Base-by-base conservation (phyloP, 1,139 yeast species). In the Suhomyces kunorum region DNA sequence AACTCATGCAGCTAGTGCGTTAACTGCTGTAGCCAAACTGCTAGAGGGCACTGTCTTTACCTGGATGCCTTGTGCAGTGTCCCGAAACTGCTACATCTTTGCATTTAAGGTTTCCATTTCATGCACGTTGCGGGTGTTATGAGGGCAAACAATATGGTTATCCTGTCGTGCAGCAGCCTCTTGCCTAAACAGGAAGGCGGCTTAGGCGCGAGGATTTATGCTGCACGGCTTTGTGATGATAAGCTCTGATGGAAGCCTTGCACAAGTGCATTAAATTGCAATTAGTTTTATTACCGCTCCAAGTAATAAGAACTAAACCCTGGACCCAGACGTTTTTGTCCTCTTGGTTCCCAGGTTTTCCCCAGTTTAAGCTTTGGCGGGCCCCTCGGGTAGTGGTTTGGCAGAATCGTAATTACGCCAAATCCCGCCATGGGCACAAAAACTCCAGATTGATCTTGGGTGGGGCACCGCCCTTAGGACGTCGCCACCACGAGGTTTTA, bases 221-320 rank as follows among this genome's bases (percentile, higher is more conserved):
- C 32, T 29, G 11, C 25, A 29, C 18, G 25, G 32, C 32, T 29
- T 29, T 28, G 31, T 28, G 31, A 19, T 19, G 32, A 19, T 29
- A 29, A 29, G 25, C 32, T 28, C 16, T 17, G 6, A 28, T 17
- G n/a, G 22, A 13, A 9, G 13, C 13, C 31, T 15, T 17, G 17
- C 18, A 28, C 24, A 16, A 16, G 8, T 11, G 12, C 19, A 12
- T 28, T 16, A 15, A 28, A 28, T 28, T 11, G 17, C 22, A n/a
- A 28, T 22, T 28, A 28, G 12, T 15, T 28, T 28, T 28, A 17
- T 28, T 17, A 28, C 22, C 13, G 22, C 31, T 9, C 17, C 8
- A 12, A 17, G 17, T 19, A 28, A 28, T 28, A 13, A n/a, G 28
- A 8, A 12, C 12, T 12, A 25, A 12, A 25, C 24, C 24, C 24